Conservation (phyloP, 2,329 filamentous ascomycete genomes). For the Ceratocystis ficicola region DNA sequence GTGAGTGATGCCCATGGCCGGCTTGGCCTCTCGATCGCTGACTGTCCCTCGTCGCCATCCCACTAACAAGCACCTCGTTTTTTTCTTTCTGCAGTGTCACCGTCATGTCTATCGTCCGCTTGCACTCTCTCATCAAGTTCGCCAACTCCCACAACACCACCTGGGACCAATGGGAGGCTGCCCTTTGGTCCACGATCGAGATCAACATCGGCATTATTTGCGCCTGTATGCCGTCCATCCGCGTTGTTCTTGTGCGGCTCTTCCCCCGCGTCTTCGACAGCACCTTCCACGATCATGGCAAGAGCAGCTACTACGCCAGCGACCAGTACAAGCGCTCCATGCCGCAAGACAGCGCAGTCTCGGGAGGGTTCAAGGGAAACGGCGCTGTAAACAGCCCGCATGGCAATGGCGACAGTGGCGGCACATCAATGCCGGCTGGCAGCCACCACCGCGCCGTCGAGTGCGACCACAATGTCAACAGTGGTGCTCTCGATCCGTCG, state of each 20-base stretch:
- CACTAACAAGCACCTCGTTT: conserved; percentile 15
- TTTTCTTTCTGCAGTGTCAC: conserved; percentile 25
- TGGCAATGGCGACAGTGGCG: not conserved
- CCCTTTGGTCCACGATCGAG: conserved; percentile 29
- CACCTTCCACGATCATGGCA: conserved; percentile 24
- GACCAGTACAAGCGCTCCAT: conserved; percentile 16
- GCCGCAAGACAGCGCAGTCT: not conserved
- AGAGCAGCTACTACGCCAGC: conserved; percentile 26
- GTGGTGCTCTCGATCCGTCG: not conserved
- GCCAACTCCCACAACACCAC: conserved; percentile 27
- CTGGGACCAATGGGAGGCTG: conserved; percentile 27
- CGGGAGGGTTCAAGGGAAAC: not conserved
- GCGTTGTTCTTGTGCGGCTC: conserved; percentile 27
- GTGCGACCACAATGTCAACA: not conserved
- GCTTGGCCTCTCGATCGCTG: not conserved
- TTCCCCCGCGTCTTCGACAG: conserved; percentile 28
- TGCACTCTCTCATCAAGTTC: conserved; percentile 27
- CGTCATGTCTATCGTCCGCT: conserved; percentile 28
- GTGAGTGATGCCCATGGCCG: conserved; percentile 24
- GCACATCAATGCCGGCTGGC: not conserved
- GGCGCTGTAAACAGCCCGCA: too few species aligned
- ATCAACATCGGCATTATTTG: conserved; percentile 30
- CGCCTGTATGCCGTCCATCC: conserved; percentile 28
- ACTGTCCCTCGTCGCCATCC: not conserved
- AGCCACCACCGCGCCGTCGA: not conserved